These are phyloP conservation scores for Mycena kentingensis DNA, from an alignment of 768 basidiomycete genomes.

Conservation along the genomic window DNA sequence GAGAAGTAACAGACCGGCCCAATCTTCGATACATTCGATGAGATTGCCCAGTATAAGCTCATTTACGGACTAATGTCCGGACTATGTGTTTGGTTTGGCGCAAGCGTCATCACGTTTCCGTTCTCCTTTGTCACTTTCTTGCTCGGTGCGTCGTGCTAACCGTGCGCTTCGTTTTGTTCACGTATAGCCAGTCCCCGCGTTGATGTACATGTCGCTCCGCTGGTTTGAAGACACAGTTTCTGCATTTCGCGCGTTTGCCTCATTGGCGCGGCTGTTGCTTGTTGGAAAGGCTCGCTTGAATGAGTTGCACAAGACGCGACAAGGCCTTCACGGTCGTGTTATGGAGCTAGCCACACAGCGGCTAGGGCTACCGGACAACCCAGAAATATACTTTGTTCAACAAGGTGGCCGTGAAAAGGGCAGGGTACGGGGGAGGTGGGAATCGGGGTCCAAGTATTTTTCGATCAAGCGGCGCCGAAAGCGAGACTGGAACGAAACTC, in stretches of 20 bases:
- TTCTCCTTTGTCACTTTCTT: constrained; percentile 53
- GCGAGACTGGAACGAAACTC: constrained; percentile 87
- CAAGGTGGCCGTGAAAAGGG: constrained; percentile 72
- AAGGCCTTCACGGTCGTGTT: constrained; percentile 62
- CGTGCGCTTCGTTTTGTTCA: constrained; percentile 61
- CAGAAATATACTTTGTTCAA: constrained; percentile 64
- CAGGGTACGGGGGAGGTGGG: constrained; percentile 66
- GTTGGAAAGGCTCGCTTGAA: constrained; percentile 62
- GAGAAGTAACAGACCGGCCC: constrained; percentile 53
- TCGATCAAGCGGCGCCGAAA: constrained; percentile 78
- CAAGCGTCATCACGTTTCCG: constrained; percentile 18
- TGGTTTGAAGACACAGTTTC: constrained; percentile 87
- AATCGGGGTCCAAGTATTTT: constrained; percentile 73
- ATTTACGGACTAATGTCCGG: constrained; percentile 80
- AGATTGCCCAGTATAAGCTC: constrained; percentile 88
- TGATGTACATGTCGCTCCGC: constrained; percentile 90
- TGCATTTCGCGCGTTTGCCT: constrained; percentile 71
- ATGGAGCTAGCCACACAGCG: constrained; percentile 60
- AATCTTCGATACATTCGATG: constrained; percentile 85
- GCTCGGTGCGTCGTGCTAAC: no score
- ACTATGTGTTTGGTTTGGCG: constrained; percentile 60
- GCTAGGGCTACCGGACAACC: constrained; percentile 66
- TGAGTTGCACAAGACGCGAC: constrained; percentile 53
- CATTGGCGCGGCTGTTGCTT: constrained; percentile 61
- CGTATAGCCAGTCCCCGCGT: constrained; percentile 61